Conservation (phyloP, 495 filamentous ascomycete genomes). For the Pyrenula aspistea region DNA sequence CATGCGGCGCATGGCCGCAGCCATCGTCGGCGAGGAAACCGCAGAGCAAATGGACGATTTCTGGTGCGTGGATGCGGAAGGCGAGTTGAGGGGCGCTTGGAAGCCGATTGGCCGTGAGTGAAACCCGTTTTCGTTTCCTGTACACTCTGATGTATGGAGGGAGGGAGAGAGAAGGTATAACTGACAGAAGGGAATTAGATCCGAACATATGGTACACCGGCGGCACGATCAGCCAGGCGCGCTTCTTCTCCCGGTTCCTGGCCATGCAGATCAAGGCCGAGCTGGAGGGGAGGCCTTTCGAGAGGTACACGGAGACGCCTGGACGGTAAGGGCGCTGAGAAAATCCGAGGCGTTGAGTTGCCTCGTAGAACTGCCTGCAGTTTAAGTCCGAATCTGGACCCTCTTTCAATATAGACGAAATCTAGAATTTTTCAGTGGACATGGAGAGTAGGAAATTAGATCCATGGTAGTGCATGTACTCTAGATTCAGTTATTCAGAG, state of each 20-base stretch:
- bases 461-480: no score
- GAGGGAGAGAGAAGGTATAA: neutral
- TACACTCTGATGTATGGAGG: neutral
- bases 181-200: conserved; percentile 7
- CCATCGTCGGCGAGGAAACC: conserved; percentile 18
- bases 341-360: no score
- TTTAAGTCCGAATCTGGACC: no score
- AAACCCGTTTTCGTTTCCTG: conserved; percentile 1
- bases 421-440: no score
- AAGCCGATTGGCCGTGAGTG: conserved; percentile 19
- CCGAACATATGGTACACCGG: conserved; percentile 26
- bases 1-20: conserved; percentile 9
- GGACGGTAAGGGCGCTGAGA: no score
- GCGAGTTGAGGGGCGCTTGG: conserved; percentile 24
- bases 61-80: conserved; percentile 25
- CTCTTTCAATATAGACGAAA: no score
- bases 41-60: conserved; percentile 21
- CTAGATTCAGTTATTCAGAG: no score
- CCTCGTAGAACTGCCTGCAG: no score
- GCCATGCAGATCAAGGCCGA: conserved; percentile 22
- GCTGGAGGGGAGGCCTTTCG: conserved; percentile 7
- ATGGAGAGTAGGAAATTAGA: no score
- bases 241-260: conserved; percentile 23
- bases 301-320: neutral
- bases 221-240: conserved; percentile 18